phyloP scores from a whole-genome alignment of 306 rosid species.

The Potentilla sterilis region DNA sequence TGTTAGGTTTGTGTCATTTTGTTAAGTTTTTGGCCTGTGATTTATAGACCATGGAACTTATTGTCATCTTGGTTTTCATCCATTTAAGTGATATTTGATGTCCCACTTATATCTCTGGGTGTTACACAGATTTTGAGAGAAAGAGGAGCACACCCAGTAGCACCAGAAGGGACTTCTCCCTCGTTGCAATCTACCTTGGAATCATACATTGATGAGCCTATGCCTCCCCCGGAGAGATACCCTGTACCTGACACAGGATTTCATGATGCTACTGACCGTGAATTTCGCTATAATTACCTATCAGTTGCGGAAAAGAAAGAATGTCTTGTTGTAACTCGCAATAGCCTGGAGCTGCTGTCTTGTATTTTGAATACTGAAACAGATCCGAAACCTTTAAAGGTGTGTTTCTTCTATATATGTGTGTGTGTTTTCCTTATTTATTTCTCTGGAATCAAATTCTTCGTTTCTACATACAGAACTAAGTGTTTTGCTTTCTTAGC shows the following conservation, averaged over 20 bases:
- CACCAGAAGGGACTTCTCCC: constrained; percentile 40
- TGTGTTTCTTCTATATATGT: constrained; percentile 23
- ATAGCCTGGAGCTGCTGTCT: constrained; percentile 71
- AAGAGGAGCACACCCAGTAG: constrained; percentile 35
- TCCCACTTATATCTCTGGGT: constrained; percentile 7
- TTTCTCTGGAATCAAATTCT: background rate
- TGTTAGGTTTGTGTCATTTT: background rate
- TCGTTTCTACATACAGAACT: background rate
- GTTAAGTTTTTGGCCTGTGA: background rate
- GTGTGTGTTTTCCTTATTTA: background rate
- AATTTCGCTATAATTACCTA: constrained; percentile 32
- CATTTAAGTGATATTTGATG: background rate
- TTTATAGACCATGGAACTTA: background rate
- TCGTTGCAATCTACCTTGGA: constrained; percentile 45
- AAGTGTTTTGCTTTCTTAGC: background rate
- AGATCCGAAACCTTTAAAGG: constrained; percentile 72
- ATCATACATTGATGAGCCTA: constrained; percentile 36
- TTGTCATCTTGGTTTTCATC: background rate
- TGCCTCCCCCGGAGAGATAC: constrained; percentile 60
- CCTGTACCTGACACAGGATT: constrained; percentile 49
- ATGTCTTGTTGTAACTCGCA: constrained; percentile 64
- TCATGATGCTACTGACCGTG: constrained; percentile 29
- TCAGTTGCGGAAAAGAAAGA: constrained; percentile 68
- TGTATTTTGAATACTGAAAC: constrained; percentile 61
- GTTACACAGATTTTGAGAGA: constrained; percentile 63